phyloP scores from a whole-genome alignment of 2,329 filamentous ascomycete species.

The Parascedosporium putredinis region DNA sequence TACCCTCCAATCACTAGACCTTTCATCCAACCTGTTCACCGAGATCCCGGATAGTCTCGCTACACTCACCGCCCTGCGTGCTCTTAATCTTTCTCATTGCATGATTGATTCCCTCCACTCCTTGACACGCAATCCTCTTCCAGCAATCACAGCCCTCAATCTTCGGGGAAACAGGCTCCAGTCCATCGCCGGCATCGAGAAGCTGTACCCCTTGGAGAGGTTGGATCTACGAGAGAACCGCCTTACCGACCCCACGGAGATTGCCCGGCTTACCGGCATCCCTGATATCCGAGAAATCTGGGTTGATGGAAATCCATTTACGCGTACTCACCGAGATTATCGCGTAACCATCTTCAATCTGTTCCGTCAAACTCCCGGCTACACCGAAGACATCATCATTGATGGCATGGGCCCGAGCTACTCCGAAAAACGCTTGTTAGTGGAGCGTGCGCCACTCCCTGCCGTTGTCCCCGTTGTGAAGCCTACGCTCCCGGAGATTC shows the following conservation, averaged over 20 bases:
- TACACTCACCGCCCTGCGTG: slow-evolving; percentile 74
- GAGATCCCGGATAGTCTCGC: slow-evolving; percentile 88
- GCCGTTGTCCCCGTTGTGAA: slow-evolving; percentile 70
- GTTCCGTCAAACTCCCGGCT: slow-evolving; percentile 82
- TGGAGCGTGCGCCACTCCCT: slow-evolving; percentile 69
- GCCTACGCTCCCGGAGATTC: slow-evolving; percentile 51
- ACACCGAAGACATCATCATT: slow-evolving; percentile 81
- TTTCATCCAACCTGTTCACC: slow-evolving; percentile 88
- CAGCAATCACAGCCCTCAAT: slow-evolving; percentile 88
- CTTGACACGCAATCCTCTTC: slow-evolving; percentile 72
- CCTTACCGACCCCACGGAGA: slow-evolving; percentile 79
- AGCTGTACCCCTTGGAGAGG: slow-evolving; percentile 76
- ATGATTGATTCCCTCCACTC: slow-evolving; percentile 96
- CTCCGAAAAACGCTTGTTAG: slow-evolving; percentile 71
- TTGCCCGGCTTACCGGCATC: slow-evolving; percentile 80
- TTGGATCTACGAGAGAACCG: slow-evolving; percentile 87
- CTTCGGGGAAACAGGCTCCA: slow-evolving; percentile 78
- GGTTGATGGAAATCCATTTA: slow-evolving; percentile 86
- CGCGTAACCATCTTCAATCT: slow-evolving; percentile 90
- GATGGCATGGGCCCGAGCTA: slow-evolving; percentile 78
- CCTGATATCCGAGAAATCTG: slow-evolving; percentile 89
- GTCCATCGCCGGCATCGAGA: slow-evolving; percentile 83
- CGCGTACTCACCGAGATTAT: slow-evolving; percentile 75
- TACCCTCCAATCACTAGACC: slow-evolving; percentile 81
- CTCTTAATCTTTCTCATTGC: slow-evolving; percentile 88